Percentiles rank a stretch among this genome's conserved stretches.
Conservation (phyloP, 2,329 filamentous ascomycete species). For the Teratosphaeriaceae sp. region DNA sequence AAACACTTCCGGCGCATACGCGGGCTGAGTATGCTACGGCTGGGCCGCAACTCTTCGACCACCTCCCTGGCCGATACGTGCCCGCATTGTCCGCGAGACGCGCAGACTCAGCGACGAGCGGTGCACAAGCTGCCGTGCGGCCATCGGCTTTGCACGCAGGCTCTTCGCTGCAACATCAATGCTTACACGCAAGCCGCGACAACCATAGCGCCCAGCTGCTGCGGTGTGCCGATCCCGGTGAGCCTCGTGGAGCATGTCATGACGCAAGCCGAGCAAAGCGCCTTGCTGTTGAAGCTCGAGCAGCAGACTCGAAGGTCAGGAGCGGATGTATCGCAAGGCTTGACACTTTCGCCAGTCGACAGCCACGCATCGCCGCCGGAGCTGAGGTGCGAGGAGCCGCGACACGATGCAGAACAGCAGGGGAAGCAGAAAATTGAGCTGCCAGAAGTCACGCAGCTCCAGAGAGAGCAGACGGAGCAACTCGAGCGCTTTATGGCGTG, state of each 20-base stretch:
- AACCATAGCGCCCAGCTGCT: constrained; percentile 35
- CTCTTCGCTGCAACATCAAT: constrained; percentile 29
- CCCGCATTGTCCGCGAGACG: constrained; percentile 27
- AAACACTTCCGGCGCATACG: constrained; percentile 28
- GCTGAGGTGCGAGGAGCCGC: constrained; percentile 12
- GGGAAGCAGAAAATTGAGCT: no score
- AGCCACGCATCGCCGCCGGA: constrained; percentile 15
- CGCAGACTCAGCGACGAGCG: constrained; percentile 19
- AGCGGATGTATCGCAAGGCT: neutral
- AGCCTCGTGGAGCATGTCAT: constrained; percentile 32
- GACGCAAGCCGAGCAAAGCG: constrained; percentile 32
- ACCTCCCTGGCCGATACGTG: constrained; percentile 21
- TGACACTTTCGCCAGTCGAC: no score
- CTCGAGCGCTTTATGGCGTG: constrained; percentile 25
- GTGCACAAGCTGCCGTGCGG: constrained; percentile 29
- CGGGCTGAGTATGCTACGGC: constrained; percentile 26
- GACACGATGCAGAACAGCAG: constrained; percentile 15
- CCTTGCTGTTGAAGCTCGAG: constrained; percentile 26
- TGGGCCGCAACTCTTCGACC: constrained; percentile 22
- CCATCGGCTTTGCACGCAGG: constrained; percentile 28
- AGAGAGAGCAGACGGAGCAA: constrained; percentile 22
- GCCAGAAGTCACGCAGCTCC: constrained; percentile 18
- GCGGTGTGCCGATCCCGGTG: constrained; percentile 34
- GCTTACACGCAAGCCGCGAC: constrained; percentile 25
- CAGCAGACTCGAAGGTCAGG: no score